These are phyloP conservation scores for Solanum gracilifrons DNA, from an alignment of 257 asterid genomes.

Conservation along the genomic window DNA sequence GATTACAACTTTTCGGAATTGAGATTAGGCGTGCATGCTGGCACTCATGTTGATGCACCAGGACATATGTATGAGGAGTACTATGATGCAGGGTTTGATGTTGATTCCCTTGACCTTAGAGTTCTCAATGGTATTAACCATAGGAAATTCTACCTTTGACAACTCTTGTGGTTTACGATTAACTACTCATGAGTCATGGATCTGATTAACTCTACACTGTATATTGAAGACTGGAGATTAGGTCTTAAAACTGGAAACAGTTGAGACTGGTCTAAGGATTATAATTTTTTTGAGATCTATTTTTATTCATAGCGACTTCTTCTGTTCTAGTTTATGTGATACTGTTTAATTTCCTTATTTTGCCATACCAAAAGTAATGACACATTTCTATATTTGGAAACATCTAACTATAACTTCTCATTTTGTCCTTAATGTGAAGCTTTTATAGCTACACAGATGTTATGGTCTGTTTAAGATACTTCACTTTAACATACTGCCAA, in stretches of 20 bases:
- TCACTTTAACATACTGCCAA: neutral
- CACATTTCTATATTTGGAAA: neutral
- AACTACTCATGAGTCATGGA: neutral
- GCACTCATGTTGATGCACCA: conserved; percentile 91
- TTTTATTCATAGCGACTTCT: neutral
- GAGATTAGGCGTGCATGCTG: conserved; percentile 56
- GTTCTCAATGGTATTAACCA: conserved; percentile 47
- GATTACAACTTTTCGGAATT: conserved; percentile 70
- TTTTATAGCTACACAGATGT: neutral
- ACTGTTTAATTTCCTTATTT: neutral
- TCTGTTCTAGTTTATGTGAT: neutral
- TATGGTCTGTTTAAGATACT: neutral
- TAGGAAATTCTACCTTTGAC: neutral
- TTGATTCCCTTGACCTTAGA: conserved; percentile 67
- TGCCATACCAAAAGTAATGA: neutral
- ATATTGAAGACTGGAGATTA: neutral
- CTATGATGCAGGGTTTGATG: conserved; percentile 65
- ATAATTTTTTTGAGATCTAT: neutral
- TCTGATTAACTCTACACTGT: neutral
- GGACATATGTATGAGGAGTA: conserved; percentile 60
- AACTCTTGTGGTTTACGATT: neutral
- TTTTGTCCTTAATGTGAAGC: neutral
- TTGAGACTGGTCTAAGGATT: neutral
- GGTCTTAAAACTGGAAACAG: neutral
- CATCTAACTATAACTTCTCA: neutral